Percentiles rank a stretch among this genome's conserved stretches.
These are phyloP conservation scores for Rhodotorula paludigena DNA, from an alignment of 768 basidiomycete species.

Conservation along the genomic window DNA sequence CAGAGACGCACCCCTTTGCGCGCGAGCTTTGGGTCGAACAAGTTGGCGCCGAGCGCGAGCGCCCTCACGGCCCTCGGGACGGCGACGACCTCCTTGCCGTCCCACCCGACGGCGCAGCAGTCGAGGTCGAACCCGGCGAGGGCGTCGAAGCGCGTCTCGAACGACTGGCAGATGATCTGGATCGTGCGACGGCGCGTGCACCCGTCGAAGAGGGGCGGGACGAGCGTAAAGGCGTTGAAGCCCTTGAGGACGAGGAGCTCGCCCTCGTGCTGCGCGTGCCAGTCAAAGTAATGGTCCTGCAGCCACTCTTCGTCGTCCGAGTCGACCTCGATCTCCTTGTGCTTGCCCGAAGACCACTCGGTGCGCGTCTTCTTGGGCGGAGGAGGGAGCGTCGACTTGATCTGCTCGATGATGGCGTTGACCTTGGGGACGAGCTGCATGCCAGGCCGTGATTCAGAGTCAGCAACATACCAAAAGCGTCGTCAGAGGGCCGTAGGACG, in stretches of 20 bases:
- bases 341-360: neutral
- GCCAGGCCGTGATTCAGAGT: no score
- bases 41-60: conserved; percentile 9
- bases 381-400: conserved; percentile 1
- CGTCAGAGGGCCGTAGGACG: no score
- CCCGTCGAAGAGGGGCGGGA: neutral
- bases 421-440: conserved; percentile 25
- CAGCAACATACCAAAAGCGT: no score
- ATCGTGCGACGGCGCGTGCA: neutral
- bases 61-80: conserved; percentile 5
- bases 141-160: conserved; percentile 1
- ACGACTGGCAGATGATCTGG: conserved; percentile 13
- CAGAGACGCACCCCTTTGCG: neutral
- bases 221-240: conserved; percentile 21
- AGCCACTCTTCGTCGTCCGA: neutral
- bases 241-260: conserved; percentile 25
- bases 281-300: neutral
- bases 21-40: conserved; percentile 14
- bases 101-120: conserved; percentile 10
- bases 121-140: conserved; percentile 25
- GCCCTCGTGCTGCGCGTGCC: conserved; percentile 1
- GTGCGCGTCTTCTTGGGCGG: neutral
- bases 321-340: neutral
- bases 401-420: conserved; percentile 15
- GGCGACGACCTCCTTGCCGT: conserved; percentile 13